Evolutionary conservation across 352 stramenopile genomes (phyloP), one percentile per base, ranked within the genome.

Genomic region (Phytopythium vexans): DNA sequence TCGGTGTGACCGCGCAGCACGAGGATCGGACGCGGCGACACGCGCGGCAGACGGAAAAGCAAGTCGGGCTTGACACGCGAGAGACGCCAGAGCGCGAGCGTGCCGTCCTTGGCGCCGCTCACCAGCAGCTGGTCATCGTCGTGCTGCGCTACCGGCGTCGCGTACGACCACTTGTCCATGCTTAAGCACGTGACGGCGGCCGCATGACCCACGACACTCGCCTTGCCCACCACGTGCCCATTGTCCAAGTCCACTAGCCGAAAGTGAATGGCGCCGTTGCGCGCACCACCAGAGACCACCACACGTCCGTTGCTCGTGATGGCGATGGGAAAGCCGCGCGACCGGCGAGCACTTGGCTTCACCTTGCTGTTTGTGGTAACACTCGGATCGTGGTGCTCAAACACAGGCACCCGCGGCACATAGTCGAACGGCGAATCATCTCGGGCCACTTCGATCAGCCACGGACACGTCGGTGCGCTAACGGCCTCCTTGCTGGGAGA

Each of bases 371-470:
- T 2, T 27, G 21, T 27, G 21, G 21, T 27, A 27, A 27, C 21
- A 27, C 21, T 27, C 21, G 21, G 36, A 9, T 27, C 36, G 8
- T 60, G 57, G 15, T 73, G 67, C 53, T 90, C 77, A 41, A 88
- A 90, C 6, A 93, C 72, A 11, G 86, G 86, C 10, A 95, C 68
- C 7, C 86, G 74, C 27, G 86, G 83, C 6, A 95, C 77, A 27
- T 88, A 81, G 15, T 94, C 86, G 47, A 93, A 90, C 6, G 80
- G 82, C 11, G 82, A 88, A 35, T 85, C 72, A 44, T 92, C 85
- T 1, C 82, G 79, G 37, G 61, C 63, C 34, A 88, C 64, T 42
- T 92, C 77, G 3, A 95, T 54, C 6, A 88, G 44, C 83, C 82
- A 95, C 8, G 78, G 77, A 34, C 77, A 90, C 35, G 46, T 72